Conservation (phyloP, 768 basidiomycete genomes). For the Astraeus odoratus region DNA sequence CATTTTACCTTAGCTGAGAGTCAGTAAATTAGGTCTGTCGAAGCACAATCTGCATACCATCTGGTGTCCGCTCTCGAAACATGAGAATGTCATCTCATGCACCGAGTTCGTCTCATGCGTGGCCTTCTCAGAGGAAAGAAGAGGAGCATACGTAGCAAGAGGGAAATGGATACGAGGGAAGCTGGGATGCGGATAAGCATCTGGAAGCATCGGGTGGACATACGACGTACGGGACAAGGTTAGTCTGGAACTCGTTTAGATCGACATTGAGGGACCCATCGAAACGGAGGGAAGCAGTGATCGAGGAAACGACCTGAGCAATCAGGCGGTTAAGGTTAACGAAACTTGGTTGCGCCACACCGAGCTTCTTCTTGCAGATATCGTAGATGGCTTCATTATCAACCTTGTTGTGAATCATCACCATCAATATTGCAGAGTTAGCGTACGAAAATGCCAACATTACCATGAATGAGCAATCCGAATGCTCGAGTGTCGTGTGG, state of each 20-base stretch:
- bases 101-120: conserved; percentile 96
- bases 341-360: conserved; percentile 81
- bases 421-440: conserved; percentile 4
- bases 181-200: conserved; percentile 31
- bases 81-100: conserved; percentile 96
- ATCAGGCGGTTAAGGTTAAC: conserved; percentile 93
- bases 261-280: conserved; percentile 98
- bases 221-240: conserved; percentile 82
- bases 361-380: conserved; percentile 95
- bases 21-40: background rate
- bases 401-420: conserved; percentile 43
- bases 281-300: conserved; percentile 95
- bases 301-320: conserved; percentile 96
- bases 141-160: conserved; percentile 90
- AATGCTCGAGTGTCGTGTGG: conserved; percentile 98
- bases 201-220: background rate
- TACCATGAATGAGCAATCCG: conserved; percentile 99
- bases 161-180: conserved; percentile 99
- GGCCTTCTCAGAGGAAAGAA: conserved; percentile 93
- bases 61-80: conserved; percentile 95
- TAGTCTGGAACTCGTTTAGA: conserved; percentile 97
- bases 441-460: background rate
- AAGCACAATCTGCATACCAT: conserved; percentile 50
- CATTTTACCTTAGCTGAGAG: conserved; percentile 54
- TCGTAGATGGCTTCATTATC: conserved; percentile 99